Evolutionary conservation across 2,329 filamentous ascomycete species (phyloP), one percentile per base, ranked within the genome.

Genomic region (Herpomyces periplanetae): DNA sequence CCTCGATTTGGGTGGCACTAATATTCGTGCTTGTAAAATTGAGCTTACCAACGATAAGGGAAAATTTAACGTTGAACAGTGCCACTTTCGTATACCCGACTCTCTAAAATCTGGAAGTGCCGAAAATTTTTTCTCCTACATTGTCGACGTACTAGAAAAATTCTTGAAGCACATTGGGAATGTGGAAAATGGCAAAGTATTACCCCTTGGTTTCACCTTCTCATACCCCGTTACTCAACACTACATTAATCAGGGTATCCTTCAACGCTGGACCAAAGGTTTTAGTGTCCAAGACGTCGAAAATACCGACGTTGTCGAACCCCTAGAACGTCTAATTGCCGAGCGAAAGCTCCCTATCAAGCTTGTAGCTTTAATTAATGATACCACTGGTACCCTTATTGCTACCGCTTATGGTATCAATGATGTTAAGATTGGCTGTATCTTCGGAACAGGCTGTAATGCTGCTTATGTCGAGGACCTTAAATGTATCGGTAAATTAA

Each of bases 381-480:
- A 96, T 38, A 96, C 80, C 18, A 91, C 75, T 8, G 80, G 80
- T 31, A 96, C 80, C 13, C 47, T 96, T 31, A 85, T 96, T 32
- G 80, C 80, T 24, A 91, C 75, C 11, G 63, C 69, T 12, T 96
- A 96, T 42, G 91, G 75, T n/a, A 73, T 96, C 35, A 45, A 60
- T 17, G 56, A 60, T 29, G 84, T 88, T 54, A 71, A 59, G 42
- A 80, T 91, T 31, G 80, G 80, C 21, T 88, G 75, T 41, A 96
- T 96, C 35, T 96, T 96, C 32, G 80, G 80, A 30, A 96, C 80
- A 6, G 80, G 80, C 23, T 88, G 80, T 44, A 96, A 96, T 33
- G 80, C 75, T 15, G 80, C 80, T 15, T 96, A 96, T 45, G 85
- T 96, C 64, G 80, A 96, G 41, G 43, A 84, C 32, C 66, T 56